Base-by-base conservation (phyloP, 805 yeast genomes). In the Saccharomyces eubayanus region DNA sequence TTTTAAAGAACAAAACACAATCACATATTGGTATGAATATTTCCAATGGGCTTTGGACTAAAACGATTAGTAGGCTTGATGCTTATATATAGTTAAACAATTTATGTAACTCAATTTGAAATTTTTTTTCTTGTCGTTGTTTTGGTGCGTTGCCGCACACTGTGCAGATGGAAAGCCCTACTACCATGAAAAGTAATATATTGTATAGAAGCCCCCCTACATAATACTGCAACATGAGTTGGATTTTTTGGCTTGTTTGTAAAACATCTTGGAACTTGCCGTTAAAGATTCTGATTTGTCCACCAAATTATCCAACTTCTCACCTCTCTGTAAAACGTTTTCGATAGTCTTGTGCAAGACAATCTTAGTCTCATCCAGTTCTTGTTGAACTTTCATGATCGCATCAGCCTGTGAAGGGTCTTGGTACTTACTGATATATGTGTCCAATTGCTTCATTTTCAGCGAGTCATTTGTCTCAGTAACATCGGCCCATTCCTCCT, bases 401-500 rank as follows among this genome's bases (percentile, higher is more conserved):
- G 97, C 86, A 70, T 94, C 99, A 0, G 98, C 98, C 75, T 94
- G 96, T 46, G 86, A 79, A 30, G 99, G 99, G 69, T 94, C 96
- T 74, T 94, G 99, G 73, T 94, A 94, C 66, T 88, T 88, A 62
- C 76, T 74, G 61, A 94, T 74, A 68, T 90, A 90, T 28, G 72
- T 74, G 31, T 83, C 87, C 63, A 92, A 76, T 56, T 80, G 81
- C 28, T 57, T 55, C 66, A 76, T 54, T 73, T 57, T 61, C 53
- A 68, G 60, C 21, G 62, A 55, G 40, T 63, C 66, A 46, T 68
- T 67, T 1, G 78, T 74, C 54, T 77, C 81, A 2, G 77, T 65
- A 49, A 80, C 69, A 54, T 72, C 65, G 48, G 68, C 70, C 96
- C 96, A 90, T 58, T 85, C 83, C 20, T 71, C 67, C 48, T 82